Evolutionary conservation across 2,329 filamentous ascomycete species (phyloP).

Genomic region (Aspergillus brasiliensis): DNA sequence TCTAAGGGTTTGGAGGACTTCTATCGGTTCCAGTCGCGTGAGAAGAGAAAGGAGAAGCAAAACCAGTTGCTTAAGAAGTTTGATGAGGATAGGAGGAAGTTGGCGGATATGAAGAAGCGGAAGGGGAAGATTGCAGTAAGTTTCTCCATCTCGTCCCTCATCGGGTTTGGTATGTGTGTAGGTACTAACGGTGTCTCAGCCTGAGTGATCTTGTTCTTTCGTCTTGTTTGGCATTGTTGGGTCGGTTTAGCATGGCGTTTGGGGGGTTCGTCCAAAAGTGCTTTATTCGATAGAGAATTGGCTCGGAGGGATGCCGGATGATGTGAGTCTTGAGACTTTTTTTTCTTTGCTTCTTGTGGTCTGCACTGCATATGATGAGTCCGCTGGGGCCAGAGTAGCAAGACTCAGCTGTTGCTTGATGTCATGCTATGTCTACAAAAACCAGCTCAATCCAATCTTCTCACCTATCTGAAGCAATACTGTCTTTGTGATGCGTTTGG

Average conservation of each 20-base stretch:
- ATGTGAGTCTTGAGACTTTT: slow-evolving; percentile 23
- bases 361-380: slow-evolving; percentile 46
- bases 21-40: slow-evolving; percentile 80
- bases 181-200: slow-evolving; percentile 26
- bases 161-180: background rate
- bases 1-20: slow-evolving; percentile 69
- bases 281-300: slow-evolving; percentile 10
- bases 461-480: slow-evolving; percentile 60
- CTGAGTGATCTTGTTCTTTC: slow-evolving; percentile 31
- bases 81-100: slow-evolving; percentile 72
- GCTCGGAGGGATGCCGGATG: slow-evolving; percentile 15
- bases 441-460: slow-evolving; percentile 66
- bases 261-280: slow-evolving; percentile 16
- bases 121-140: slow-evolving; percentile 61
- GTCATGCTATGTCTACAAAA: slow-evolving; percentile 58
- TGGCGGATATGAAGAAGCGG: slow-evolving; percentile 70
- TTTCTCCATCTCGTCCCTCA: slow-evolving; percentile 3
- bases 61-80: slow-evolving; percentile 70
- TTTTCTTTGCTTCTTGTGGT: slow-evolving; percentile 10
- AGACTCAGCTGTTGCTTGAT: slow-evolving; percentile 31
- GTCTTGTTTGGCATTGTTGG: slow-evolving; percentile 17
- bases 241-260: slow-evolving; percentile 36
- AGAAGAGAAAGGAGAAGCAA: slow-evolving; percentile 76
- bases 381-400: slow-evolving; percentile 57
- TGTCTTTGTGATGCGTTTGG: background rate